Evolutionary conservation across 2,329 filamentous ascomycete species (phyloP).

Genomic region (Sclerotinia spermophila): DNA sequence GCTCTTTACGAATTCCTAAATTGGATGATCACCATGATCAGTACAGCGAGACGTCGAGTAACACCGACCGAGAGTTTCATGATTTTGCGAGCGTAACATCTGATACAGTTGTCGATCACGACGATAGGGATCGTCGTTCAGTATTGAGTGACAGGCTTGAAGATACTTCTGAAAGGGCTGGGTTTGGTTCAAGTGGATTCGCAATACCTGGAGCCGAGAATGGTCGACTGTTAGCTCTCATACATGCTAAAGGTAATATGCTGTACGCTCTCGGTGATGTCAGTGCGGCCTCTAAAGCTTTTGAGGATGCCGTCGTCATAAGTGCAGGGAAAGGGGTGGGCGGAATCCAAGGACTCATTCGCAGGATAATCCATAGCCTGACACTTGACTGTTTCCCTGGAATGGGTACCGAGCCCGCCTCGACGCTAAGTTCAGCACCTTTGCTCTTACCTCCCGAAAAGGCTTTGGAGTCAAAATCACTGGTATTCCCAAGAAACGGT

Average conservation of each 20-base stretch:
- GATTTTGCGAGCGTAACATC: slow-evolving; percentile 29
- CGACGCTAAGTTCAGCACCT: slow-evolving; percentile 41
- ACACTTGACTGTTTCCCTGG: slow-evolving; percentile 45
- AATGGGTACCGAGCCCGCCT: slow-evolving; percentile 29
- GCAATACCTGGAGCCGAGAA: slow-evolving; percentile 82
- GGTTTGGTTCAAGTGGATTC: slow-evolving; percentile 80
- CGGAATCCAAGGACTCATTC: slow-evolving; percentile 75
- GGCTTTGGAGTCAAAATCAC: slow-evolving; percentile 74
- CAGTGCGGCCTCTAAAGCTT: slow-evolving; percentile 74
- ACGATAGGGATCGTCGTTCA: slow-evolving; percentile 30
- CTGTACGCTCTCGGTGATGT: slow-evolving; percentile 86
- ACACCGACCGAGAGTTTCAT: slow-evolving; percentile 39
- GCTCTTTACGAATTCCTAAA: slow-evolving; percentile 55
- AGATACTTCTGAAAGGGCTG: slow-evolving; percentile 27
- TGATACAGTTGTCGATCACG: slow-evolving; percentile 34
- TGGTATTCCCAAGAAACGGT: slow-evolving; percentile 74
- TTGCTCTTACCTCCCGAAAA: slow-evolving; percentile 79
- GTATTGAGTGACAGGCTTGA: slow-evolving; percentile 23
- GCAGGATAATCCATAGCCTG: slow-evolving; percentile 69
- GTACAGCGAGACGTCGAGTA: slow-evolving; percentile 57
- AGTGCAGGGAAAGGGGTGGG: slow-evolving; percentile 68
- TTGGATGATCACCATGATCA: slow-evolving; percentile 50
- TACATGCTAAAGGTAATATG: slow-evolving; percentile 99
- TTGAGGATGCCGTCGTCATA: slow-evolving; percentile 92
- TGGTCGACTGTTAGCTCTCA: slow-evolving; percentile 84